Evolutionary conservation across 305 asterid genomes (phyloP).

Genomic region (Fraxinus platypoda): DNA sequence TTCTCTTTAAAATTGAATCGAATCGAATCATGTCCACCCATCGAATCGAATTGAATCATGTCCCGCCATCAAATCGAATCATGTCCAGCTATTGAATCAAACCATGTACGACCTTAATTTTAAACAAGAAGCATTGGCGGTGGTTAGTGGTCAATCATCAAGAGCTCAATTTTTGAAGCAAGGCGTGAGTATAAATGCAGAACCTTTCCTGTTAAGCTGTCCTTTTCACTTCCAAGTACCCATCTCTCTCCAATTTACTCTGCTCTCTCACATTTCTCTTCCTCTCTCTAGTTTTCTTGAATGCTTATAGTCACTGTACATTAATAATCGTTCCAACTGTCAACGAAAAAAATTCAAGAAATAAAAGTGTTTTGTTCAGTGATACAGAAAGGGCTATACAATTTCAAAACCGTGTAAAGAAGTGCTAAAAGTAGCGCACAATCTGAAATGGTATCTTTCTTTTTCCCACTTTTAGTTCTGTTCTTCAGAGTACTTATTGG

Average conservation of each 20-base stretch:
- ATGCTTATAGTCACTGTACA: slow-evolving; percentile 39
- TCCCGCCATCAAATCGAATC: no score
- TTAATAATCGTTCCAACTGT: slow-evolving; percentile 22
- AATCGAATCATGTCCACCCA: no score
- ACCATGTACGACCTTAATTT: no score
- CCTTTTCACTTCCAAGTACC: slow-evolving; percentile 38
- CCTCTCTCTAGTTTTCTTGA: slow-evolving; percentile 43
- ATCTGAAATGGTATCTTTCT: slow-evolving; percentile 65
- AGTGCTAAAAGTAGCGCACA: slow-evolving; percentile 53
- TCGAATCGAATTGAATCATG: no score
- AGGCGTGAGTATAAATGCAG: slow-evolving; percentile 85
- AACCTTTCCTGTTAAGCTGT: slow-evolving; percentile 48
- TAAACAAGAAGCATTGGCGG: slow-evolving; percentile 49
- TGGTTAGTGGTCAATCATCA: slow-evolving; percentile 68
- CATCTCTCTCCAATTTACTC: slow-evolving; percentile 29
- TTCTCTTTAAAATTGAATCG: no score
- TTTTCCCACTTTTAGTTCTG: slow-evolving; percentile 49
- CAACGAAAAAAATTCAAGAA: slow-evolving; percentile 23
- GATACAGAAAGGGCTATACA: slow-evolving; percentile 22
- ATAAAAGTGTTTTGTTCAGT: slow-evolving; percentile 11
- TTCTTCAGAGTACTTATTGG: slow-evolving; percentile 35
- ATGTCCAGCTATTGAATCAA: no score
- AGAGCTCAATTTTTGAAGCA: slow-evolving; percentile 60
- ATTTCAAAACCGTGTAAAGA: slow-evolving; percentile 33
- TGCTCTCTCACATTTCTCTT: slow-evolving; percentile 18